These are phyloP conservation scores for Fusarium sp. DNA, from an alignment of 2,329 filamentous ascomycete species.

Conservation along the genomic window DNA sequence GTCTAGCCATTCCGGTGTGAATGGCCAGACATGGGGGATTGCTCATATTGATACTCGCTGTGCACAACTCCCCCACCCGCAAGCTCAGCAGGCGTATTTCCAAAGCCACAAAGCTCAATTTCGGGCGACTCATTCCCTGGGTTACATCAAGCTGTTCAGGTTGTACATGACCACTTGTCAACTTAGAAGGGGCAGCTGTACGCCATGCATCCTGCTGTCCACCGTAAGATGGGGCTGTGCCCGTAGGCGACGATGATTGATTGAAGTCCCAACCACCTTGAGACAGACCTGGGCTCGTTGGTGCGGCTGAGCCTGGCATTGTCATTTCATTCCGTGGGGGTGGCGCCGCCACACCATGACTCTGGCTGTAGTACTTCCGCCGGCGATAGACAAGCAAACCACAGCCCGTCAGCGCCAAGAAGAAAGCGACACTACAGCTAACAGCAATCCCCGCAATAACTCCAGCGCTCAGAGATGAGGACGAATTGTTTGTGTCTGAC, in stretches of 20 bases:
- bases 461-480: not conserved
- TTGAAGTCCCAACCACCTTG: not conserved
- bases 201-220: not conserved
- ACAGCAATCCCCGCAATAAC: constrained; percentile 24
- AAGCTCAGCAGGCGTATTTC: not conserved
- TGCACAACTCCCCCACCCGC: not conserved
- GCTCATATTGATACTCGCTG: not conserved
- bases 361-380: constrained; percentile 13
- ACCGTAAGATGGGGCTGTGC: not conserved
- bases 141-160: not conserved
- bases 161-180: not conserved
- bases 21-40: not conserved
- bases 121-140: not conserved
- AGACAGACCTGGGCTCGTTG: not conserved
- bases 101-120: not conserved
- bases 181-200: not conserved
- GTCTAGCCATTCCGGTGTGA: not conserved
- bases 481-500: not conserved
- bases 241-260: not conserved
- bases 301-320: not conserved
- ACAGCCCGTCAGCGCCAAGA: constrained; percentile 6
- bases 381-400: not conserved
- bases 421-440: not conserved
- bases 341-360: constrained; percentile 19
- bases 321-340: not conserved